Evolutionary conservation across 805 yeast species (phyloP).

Genomic region (Lachancea quebecensis): DNA sequence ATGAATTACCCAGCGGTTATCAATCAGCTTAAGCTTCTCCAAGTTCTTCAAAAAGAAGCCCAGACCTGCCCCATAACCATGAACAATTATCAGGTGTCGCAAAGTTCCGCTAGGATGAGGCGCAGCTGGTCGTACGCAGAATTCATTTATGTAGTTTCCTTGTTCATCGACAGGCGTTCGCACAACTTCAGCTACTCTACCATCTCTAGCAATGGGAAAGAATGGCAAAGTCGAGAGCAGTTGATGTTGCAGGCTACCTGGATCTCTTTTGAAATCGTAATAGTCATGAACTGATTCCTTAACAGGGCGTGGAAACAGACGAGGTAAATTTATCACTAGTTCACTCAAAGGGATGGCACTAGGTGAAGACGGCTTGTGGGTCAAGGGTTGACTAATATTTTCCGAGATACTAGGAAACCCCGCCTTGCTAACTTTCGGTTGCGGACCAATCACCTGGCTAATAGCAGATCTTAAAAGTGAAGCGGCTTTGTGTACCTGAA

Average conservation of each 20-base stretch:
- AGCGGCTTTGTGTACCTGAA: no score
- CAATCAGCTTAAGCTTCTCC: constrained; percentile 39
- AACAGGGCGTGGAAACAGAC: constrained; percentile 51
- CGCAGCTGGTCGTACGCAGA: constrained; percentile 48
- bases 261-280: constrained; percentile 30
- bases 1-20: constrained; percentile 63
- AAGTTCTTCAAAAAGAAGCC: constrained; percentile 78
- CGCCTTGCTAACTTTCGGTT: no score
- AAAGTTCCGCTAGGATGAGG: constrained; percentile 21
- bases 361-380: neutral
- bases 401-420: neutral
- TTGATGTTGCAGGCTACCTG: constrained; percentile 41
- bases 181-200: constrained; percentile 26
- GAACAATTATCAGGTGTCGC: constrained; percentile 64
- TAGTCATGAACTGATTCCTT: constrained; percentile 51
- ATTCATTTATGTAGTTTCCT: constrained; percentile 66
- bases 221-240: constrained; percentile 42
- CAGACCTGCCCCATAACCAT: constrained; percentile 93
- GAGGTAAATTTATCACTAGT: constrained; percentile 36
- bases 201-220: constrained; percentile 33
- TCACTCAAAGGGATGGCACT: constrained; percentile 51
- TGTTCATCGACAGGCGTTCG: constrained; percentile 38
- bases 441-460: no score
- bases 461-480: no score
- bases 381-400: neutral